Evolutionary conservation across 2,329 filamentous ascomycete genomes (phyloP).

Genomic region (Colletotrichum sublineola): DNA sequence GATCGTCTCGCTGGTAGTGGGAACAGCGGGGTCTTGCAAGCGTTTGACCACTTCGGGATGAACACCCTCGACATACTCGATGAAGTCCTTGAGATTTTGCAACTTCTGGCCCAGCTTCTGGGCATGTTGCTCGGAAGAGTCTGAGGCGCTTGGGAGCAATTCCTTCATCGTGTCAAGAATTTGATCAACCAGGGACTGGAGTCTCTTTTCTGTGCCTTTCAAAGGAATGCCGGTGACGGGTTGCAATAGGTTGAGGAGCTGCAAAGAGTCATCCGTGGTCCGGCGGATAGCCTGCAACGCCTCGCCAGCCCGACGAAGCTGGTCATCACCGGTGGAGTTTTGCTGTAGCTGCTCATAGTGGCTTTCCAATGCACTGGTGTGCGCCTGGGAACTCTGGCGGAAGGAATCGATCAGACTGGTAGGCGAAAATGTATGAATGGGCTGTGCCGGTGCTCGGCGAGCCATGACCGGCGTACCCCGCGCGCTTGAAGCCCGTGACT

Average conservation of each 20-base stretch:
- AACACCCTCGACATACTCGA: constrained; percentile 38
- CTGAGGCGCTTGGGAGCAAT: constrained; percentile 3
- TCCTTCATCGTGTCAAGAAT: constrained; percentile 25
- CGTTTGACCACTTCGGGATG: constrained; percentile 37
- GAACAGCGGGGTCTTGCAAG: constrained; percentile 14
- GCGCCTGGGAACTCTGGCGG: constrained; percentile 29
- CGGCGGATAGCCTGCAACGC: constrained; percentile 21
- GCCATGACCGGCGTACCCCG: constrained; percentile 34
- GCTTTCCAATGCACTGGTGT: constrained; percentile 21
- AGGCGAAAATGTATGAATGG: constrained; percentile 35
- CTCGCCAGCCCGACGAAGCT: constrained; percentile 9
- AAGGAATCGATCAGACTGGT: constrained; percentile 29
- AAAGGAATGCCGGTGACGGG: constrained; percentile 35
- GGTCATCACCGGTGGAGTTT: constrained; percentile 4
- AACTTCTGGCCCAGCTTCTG: constrained; percentile 30
- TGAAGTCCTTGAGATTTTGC: constrained; percentile 37
- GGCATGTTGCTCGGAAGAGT: not conserved
- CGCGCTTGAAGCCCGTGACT: constrained; percentile 29
- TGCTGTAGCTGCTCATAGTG: constrained; percentile 32
- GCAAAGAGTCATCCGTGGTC: constrained; percentile 14
- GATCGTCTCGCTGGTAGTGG: not conserved
- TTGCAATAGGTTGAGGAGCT: constrained; percentile 30
- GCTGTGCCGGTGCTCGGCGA: constrained; percentile 30
- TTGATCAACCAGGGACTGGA: constrained; percentile 33
- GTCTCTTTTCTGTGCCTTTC: constrained; percentile 32